phyloP scores from a whole-genome alignment of 768 basidiomycete species.

The Suillus variegatus region DNA sequence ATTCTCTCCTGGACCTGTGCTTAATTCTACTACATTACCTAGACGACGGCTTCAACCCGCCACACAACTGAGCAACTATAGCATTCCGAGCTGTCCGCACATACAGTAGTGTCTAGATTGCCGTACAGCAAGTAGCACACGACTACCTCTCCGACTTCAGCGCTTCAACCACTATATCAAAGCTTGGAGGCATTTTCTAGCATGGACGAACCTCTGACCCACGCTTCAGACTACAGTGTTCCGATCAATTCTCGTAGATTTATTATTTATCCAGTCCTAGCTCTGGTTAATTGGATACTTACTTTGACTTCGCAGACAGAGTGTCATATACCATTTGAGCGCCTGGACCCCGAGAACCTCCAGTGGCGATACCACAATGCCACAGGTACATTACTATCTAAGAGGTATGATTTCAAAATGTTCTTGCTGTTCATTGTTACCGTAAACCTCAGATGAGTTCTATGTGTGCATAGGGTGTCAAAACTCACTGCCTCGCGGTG shows the following conservation, averaged over 20 bases:
- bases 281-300: conserved; percentile 51
- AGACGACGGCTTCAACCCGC: conserved; percentile 7
- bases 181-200: conserved; percentile 23
- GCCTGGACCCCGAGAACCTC: conserved; percentile 31
- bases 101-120: not conserved
- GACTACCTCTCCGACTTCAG: conserved; percentile 26
- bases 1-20: not conserved
- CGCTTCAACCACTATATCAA: conserved; percentile 34
- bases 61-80: too few species aligned
- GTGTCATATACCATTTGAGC: conserved; percentile 80
- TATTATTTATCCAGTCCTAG: conserved; percentile 60
- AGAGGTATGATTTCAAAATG: not conserved
- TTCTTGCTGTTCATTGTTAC: not conserved
- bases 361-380: not conserved
- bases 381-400: not conserved
- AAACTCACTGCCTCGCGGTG: not conserved
- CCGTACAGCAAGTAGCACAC: conserved; percentile 13
- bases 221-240: conserved; percentile 17
- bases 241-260: conserved; percentile 35
- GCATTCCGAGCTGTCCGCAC: conserved; percentile 14
- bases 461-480: not conserved
- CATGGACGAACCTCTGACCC: conserved; percentile 13
- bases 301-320: conserved; percentile 74
- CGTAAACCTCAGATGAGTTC: not conserved
- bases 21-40: not conserved